phyloP scores from a whole-genome alignment of 345 rosid species.

The Ailanthus altissimus region DNA sequence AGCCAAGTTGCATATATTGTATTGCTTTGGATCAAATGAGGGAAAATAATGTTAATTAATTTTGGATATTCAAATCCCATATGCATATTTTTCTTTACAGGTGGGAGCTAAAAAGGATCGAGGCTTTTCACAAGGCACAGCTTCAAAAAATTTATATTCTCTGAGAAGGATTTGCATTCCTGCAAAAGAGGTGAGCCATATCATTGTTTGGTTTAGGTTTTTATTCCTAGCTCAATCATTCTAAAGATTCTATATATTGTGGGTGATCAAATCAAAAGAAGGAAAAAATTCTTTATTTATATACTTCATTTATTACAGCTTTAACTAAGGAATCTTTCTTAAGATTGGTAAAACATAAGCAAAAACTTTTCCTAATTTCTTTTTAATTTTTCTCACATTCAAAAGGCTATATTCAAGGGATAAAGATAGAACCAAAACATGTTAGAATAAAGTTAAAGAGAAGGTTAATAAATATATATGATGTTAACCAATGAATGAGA shows the following conservation, averaged over 20 bases:
- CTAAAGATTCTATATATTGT: conserved; percentile 3
- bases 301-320: conserved; percentile 2
- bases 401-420: conserved; percentile 15
- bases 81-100: conserved; percentile 15
- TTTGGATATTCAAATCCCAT: conserved; percentile 27
- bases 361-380: background rate
- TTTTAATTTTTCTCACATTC: conserved; percentile 1
- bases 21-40: conserved; percentile 7
- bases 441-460: conserved; percentile 27
- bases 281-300: background rate
- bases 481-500: conserved; percentile 15
- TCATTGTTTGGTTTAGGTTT: conserved; percentile 25
- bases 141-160: conserved; percentile 17
- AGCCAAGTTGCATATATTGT: conserved; percentile 14
- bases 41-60: conserved; percentile 9
- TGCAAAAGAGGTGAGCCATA: conserved; percentile 26
- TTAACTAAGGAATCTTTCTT: conserved; percentile 9
- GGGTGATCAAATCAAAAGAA: conserved; percentile 15
- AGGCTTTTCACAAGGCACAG: conserved; percentile 18
- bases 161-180: conserved; percentile 28
- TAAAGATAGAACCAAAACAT: conserved; percentile 21
- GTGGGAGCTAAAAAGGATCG: conserved; percentile 24
- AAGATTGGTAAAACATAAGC: conserved; percentile 1
- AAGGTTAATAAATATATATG: conserved; percentile 6
- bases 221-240: conserved; percentile 38